Evolutionary conservation across 768 basidiomycete genomes (phyloP).

Genomic region (Flagelloscypha sp.): DNA sequence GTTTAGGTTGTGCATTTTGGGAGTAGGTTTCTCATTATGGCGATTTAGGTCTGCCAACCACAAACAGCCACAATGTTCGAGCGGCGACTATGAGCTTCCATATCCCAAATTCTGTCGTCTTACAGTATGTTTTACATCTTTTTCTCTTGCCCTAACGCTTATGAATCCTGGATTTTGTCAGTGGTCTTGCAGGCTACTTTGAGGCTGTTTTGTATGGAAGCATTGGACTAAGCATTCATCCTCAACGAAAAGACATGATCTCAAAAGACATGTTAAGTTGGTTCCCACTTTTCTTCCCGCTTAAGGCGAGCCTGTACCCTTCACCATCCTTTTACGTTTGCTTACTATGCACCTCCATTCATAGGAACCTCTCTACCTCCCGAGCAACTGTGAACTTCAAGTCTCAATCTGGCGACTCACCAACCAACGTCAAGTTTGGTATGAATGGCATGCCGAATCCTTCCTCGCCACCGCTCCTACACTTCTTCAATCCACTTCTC

Average conservation of each 20-base stretch:
- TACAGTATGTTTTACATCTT: conserved; percentile 49
- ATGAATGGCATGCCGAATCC: conserved; percentile 96
- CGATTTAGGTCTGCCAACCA: conserved; percentile 70
- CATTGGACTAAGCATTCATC: conserved; percentile 90
- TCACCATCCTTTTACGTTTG: conserved; percentile 3
- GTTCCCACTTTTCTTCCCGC: conserved; percentile 97
- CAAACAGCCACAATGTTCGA: conserved; percentile 94
- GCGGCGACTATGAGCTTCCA: conserved; percentile 81
- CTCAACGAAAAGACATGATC: conserved; percentile 73
- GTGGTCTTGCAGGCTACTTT: conserved; percentile 93
- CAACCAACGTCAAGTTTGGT: conserved; percentile 88
- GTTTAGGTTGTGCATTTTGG: conserved; percentile 6
- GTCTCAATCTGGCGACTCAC: conserved; percentile 94
- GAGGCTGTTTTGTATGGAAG: conserved; percentile 90
- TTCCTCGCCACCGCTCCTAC: conserved; percentile 52
- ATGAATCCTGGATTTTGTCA: conserved; percentile 12
- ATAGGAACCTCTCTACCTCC: conserved; percentile 90
- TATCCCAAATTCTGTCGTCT: conserved; percentile 88
- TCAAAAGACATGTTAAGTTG: conserved; percentile 98
- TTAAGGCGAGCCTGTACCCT: conserved; percentile 53
- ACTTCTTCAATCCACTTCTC: conserved; percentile 2
- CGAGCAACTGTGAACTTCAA: conserved; percentile 84
- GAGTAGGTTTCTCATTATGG: conserved; percentile 1
- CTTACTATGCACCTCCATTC: neutral
- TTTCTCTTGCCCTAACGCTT: neutral